These are phyloP conservation scores for Melanopsichium pennsylvanicum DNA, from an alignment of 1,284 basidiomycete genomes.

Conservation along the genomic window DNA sequence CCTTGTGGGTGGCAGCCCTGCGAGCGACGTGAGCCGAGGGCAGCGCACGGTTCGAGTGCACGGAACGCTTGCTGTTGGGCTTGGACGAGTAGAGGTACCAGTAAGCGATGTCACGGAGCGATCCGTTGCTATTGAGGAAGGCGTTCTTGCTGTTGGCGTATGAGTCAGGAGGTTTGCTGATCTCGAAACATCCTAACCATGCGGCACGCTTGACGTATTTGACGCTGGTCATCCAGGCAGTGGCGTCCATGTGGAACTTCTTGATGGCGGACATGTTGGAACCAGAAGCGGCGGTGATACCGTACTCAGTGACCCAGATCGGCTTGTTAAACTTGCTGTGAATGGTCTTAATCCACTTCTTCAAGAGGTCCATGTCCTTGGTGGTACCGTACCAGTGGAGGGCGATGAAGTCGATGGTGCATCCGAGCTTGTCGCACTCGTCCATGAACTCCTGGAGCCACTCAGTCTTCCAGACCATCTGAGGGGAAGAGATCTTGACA, in stretches of 20 bases:
- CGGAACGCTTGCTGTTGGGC: conserved; percentile 21
- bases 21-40: conserved; percentile 30
- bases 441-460: conserved; percentile 60
- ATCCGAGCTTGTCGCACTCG: conserved; percentile 54
- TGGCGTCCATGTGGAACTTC: conserved; percentile 54
- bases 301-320: conserved; percentile 65
- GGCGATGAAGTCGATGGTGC: conserved; percentile 61
- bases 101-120: conserved; percentile 51
- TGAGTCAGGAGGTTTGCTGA: conserved; percentile 54
- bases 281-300: conserved; percentile 53
- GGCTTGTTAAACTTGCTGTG: conserved; percentile 51
- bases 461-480: conserved; percentile 61
- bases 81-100: conserved; percentile 48
- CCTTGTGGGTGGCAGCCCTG: conserved; percentile 35
- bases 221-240: conserved; percentile 44
- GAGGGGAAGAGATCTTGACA: conserved; percentile 59
- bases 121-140: conserved; percentile 53
- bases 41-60: conserved; percentile 46
- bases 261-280: conserved; percentile 45
- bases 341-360: conserved; percentile 53
- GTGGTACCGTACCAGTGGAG: conserved; percentile 64
- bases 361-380: conserved; percentile 50
- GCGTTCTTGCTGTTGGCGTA: conserved; percentile 61
- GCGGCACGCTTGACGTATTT: conserved; percentile 61
- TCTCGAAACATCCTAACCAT: conserved; percentile 61